Evolutionary conservation across 768 basidiomycete genomes (phyloP).

Genomic region (Tephrocybe sp.): DNA sequence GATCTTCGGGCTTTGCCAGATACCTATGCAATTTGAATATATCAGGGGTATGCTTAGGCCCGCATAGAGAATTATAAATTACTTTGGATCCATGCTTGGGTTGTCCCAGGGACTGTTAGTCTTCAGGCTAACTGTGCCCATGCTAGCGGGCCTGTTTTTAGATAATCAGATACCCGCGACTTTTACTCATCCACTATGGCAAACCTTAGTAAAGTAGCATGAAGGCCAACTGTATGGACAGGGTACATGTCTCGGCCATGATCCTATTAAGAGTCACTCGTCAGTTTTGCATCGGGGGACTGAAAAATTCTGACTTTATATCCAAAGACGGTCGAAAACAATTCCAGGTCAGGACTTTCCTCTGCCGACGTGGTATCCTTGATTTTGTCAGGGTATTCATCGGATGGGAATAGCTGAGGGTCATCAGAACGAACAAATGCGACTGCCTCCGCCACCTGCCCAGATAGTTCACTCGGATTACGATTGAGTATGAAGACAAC

Average conservation of each 20-base stretch:
- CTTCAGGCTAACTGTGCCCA: slow-evolving; percentile 38
- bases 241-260: slow-evolving; percentile 35
- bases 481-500: neutral
- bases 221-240: slow-evolving; percentile 39
- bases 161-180: neutral
- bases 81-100: slow-evolving; percentile 48
- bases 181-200: neutral
- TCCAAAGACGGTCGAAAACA: slow-evolving; percentile 43
- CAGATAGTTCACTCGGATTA: neutral
- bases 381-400: slow-evolving; percentile 34
- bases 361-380: slow-evolving; percentile 45
- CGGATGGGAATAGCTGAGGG: slow-evolving; percentile 42
- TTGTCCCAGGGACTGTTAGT: slow-evolving; percentile 42
- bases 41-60: neutral
- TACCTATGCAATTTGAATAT: slow-evolving; percentile 30
- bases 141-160: slow-evolving; percentile 41
- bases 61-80: slow-evolving; percentile 3
- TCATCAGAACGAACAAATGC: slow-evolving; percentile 62
- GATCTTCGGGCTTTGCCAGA: slow-evolving; percentile 38
- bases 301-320: slow-evolving; percentile 31
- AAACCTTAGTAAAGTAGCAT: slow-evolving; percentile 43
- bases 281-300: neutral
- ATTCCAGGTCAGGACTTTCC: slow-evolving; percentile 49
- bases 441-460: slow-evolving; percentile 51
- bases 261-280: slow-evolving; percentile 22